A percentile compares a stretch with the other conserved stretches of the same genome.
Conservation (phyloP, 192 early-diverging fungal genomes). For the Coemansia sp. region DNA sequence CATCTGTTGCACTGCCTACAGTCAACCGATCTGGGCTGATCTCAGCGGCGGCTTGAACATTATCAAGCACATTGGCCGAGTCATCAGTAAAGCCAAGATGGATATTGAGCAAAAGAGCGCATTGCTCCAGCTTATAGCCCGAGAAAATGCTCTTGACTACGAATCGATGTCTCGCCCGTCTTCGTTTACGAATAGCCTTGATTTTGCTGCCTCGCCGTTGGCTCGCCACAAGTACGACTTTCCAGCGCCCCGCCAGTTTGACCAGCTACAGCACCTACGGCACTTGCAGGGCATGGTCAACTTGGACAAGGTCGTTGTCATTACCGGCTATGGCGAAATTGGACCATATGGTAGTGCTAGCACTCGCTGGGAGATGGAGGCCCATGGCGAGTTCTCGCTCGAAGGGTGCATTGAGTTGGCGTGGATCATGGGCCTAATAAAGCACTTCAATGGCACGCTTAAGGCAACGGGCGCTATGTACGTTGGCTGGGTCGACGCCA, state of each 20-base stretch:
- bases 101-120: conserved; percentile 63
- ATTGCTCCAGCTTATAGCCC: conserved; percentile 69
- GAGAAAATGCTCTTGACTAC: conserved; percentile 69
- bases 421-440: conserved; percentile 95
- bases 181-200: background rate
- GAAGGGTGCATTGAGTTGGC: conserved; percentile 90
- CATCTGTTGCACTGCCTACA: conserved; percentile 72
- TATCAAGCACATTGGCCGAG: conserved; percentile 58
- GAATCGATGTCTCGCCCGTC: conserved; percentile 58
- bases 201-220: conserved; percentile 6
- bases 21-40: conserved; percentile 91
- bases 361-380: conserved; percentile 97
- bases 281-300: conserved; percentile 79
- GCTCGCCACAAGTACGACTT: conserved; percentile 47
- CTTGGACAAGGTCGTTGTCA: conserved; percentile 87
- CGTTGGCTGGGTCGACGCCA: conserved; percentile 91
- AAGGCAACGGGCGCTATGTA: conserved; percentile 67
- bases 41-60: conserved; percentile 71
- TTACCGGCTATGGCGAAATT: conserved; percentile 93
- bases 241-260: conserved; percentile 68
- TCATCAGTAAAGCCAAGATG: conserved; percentile 59
- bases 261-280: conserved; percentile 66
- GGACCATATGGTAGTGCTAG: conserved; percentile 86
- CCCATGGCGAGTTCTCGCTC: conserved; percentile 60
- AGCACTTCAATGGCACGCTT: conserved; percentile 81